Percentiles rank a stretch among this genome's conserved stretches.
Evolutionary conservation across 2,329 filamentous ascomycete species (phyloP).

Genomic region (Paramyrothecium sp.): DNA sequence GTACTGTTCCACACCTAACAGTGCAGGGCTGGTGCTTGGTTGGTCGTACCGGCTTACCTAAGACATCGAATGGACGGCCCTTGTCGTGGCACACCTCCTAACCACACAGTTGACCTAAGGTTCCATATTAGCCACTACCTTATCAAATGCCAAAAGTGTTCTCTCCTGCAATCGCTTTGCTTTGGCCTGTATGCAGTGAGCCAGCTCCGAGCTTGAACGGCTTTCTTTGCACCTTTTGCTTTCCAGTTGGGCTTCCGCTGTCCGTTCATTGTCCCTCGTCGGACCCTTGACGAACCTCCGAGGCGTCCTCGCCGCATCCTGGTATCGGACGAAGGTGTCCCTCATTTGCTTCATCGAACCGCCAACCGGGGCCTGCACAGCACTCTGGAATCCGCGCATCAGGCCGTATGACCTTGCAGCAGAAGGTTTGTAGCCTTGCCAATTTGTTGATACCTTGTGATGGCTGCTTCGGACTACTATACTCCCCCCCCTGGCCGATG

Average conservation of each 20-base stretch:
- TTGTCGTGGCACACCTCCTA: slow-evolving; percentile 23
- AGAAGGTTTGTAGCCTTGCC: too few species aligned
- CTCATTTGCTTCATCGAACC: slow-evolving; percentile 1
- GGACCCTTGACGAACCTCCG: background rate
- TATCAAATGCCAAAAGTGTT: slow-evolving; percentile 20
- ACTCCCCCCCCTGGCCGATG: background rate
- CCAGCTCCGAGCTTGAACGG: background rate
- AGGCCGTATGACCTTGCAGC: background rate
- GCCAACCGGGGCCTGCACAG: background rate
- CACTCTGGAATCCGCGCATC: background rate
- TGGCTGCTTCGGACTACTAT: background rate
- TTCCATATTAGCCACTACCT: slow-evolving; percentile 9
- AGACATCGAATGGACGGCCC: slow-evolving; percentile 15
- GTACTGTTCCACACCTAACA: too few species aligned
- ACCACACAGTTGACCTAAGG: slow-evolving; percentile 17
- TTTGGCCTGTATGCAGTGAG: slow-evolving; percentile 16
- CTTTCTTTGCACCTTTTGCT: background rate
- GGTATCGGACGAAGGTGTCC: background rate
- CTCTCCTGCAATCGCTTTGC: background rate
- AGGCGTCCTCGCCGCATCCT: background rate
- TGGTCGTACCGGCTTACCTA: slow-evolving; percentile 19
- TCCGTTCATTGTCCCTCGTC: background rate
- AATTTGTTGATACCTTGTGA: too few species aligned
- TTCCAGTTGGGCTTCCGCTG: background rate
- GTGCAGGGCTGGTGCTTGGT: background rate